phyloP scores from a whole-genome alignment of 2,329 filamentous ascomycete species.

The Torrubiellomyces zombiae region DNA sequence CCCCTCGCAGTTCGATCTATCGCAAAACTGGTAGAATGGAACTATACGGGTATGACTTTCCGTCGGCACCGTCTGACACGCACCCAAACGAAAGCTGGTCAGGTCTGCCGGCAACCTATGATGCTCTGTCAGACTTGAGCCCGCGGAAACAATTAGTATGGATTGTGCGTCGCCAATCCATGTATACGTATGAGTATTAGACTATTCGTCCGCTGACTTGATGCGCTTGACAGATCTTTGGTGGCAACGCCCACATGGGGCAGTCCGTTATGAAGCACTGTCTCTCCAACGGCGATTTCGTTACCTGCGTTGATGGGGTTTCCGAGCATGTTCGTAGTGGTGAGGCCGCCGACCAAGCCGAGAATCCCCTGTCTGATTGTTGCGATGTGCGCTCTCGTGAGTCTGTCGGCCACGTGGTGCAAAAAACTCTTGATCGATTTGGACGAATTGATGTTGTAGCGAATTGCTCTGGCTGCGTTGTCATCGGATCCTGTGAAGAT shows the following conservation, averaged over 20 bases:
- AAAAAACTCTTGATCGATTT: slow-evolving; percentile 55
- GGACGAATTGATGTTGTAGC: slow-evolving; percentile 75
- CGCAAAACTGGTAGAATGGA: too few relatives aligned
- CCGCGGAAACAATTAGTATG: slow-evolving; percentile 66
- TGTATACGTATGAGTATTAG: slow-evolving; percentile 1
- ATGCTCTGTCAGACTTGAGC: slow-evolving; percentile 58
- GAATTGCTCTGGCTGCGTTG: slow-evolving; percentile 88
- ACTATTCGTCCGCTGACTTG: slow-evolving; percentile 1
- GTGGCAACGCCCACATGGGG: slow-evolving; percentile 93
- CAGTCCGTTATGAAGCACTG: slow-evolving; percentile 74
- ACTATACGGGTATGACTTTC: too few relatives aligned
- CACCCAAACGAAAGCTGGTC: too few relatives aligned
- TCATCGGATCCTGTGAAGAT: slow-evolving; percentile 91
- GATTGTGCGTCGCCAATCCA: slow-evolving; percentile 60
- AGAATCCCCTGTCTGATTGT: slow-evolving; percentile 61
- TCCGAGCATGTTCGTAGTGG: slow-evolving; percentile 58
- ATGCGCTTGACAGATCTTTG: slow-evolving; percentile 59
- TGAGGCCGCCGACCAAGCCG: slow-evolving; percentile 56
- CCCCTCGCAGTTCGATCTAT: too few relatives aligned
- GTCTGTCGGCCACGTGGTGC: slow-evolving; percentile 58
- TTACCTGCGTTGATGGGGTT: slow-evolving; percentile 71
- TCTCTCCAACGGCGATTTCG: slow-evolving; percentile 64
- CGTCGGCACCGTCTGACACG: too few relatives aligned
- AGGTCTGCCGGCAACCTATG: slow-evolving; percentile 75
- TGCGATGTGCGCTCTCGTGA: slow-evolving; percentile 78